A percentile compares a stretch with the other conserved stretches of the same genome.
These are phyloP conservation scores for Suillus subaureus DNA, from an alignment of 768 basidiomycete genomes.

Conservation along the genomic window DNA sequence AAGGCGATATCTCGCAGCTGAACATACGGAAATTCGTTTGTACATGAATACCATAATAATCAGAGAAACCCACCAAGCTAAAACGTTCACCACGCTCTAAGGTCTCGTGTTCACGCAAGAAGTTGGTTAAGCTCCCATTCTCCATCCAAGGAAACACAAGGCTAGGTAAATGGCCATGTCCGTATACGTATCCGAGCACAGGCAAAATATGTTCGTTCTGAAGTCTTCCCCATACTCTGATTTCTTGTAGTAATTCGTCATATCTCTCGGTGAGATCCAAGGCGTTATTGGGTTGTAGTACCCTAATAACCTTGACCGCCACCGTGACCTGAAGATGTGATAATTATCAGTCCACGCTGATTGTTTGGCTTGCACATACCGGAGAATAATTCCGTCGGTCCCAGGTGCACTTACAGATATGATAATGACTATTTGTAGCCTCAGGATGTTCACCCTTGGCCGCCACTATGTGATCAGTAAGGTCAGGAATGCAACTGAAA, in stretches of 20 bases:
- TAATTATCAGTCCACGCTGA: background rate
- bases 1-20: slow-evolving; percentile 7
- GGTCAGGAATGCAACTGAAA: background rate
- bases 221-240: slow-evolving; percentile 24
- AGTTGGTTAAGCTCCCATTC: slow-evolving; percentile 27
- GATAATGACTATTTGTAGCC: slow-evolving; percentile 18
- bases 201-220: slow-evolving; percentile 31
- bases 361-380: background rate
- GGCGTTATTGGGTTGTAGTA: background rate
- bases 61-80: background rate
- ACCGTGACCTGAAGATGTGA: background rate
- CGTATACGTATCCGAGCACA: slow-evolving; percentile 29
- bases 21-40: background rate
- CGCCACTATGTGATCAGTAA: background rate
- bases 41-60: background rate
- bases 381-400: background rate
- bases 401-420: slow-evolving; percentile 25
- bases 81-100: background rate
- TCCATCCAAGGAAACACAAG: slow-evolving; percentile 37
- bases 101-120: slow-evolving; percentile 2
- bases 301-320: slow-evolving; percentile 1
- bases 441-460: background rate
- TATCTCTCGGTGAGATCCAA: background rate
- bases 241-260: slow-evolving; percentile 21
- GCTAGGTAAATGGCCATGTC: slow-evolving; percentile 31